Evolutionary conservation across 495 filamentous ascomycete species (phyloP).

Genomic region (Stereocaulon alpinum): DNA sequence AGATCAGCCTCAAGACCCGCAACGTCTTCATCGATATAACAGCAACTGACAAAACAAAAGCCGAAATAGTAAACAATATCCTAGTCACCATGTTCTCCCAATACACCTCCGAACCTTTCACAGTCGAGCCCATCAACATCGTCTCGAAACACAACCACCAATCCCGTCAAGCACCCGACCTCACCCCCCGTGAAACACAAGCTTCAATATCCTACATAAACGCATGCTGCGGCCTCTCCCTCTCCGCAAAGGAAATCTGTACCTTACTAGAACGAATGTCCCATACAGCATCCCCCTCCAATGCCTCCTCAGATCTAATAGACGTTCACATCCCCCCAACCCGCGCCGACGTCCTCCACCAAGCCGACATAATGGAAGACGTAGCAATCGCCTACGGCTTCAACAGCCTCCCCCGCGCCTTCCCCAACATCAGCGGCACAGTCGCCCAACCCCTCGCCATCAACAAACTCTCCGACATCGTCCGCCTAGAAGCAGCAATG

Average conservation of each 20-base stretch:
- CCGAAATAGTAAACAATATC: conserved; percentile 89
- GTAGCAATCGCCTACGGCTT: conserved; percentile 92
- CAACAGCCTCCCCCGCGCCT: conserved; percentile 77
- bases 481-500: conserved; percentile 83
- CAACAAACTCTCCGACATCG: conserved; percentile 90
- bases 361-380: conserved; percentile 98
- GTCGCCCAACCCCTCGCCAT: conserved; percentile 79
- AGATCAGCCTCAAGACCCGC: conserved; percentile 78
- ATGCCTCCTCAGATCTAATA: conserved; percentile 50
- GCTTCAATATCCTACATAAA: conserved; percentile 91
- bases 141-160: conserved; percentile 82
- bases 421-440: conserved; percentile 73
- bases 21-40: conserved; percentile 98
- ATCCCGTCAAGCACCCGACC: conserved; percentile 67
- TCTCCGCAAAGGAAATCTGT: conserved; percentile 61
- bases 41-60: conserved; percentile 91
- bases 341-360: conserved; percentile 87
- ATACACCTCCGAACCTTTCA: conserved; percentile 81
- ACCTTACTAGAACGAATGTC: conserved; percentile 78
- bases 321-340: conserved; percentile 78
- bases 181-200: conserved; percentile 61
- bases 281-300: conserved; percentile 53
- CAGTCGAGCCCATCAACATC: conserved; percentile 86
- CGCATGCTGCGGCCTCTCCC: conserved; percentile 70
- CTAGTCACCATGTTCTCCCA: conserved; percentile 95